These are phyloP conservation scores for Podaxis sp. DNA, from an alignment of 768 basidiomycete species.

Conservation along the genomic window DNA sequence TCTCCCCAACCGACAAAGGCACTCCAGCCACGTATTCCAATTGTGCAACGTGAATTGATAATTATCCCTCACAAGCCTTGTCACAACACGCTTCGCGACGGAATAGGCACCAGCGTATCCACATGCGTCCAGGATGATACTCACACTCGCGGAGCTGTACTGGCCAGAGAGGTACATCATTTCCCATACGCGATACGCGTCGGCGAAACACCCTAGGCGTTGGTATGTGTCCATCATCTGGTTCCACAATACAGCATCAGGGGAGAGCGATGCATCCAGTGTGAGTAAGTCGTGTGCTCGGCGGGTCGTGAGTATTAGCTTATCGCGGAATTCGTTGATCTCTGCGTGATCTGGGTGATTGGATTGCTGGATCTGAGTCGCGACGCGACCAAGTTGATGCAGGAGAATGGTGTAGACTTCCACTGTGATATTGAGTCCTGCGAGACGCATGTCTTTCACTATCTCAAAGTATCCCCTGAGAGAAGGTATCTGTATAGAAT, in stretches of 20 bases:
- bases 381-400: conserved; percentile 49
- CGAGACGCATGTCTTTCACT: conserved; percentile 74
- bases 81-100: conserved; percentile 55
- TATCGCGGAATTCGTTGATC: conserved; percentile 21
- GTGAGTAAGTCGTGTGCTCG: conserved; percentile 74
- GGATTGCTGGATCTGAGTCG: conserved; percentile 30
- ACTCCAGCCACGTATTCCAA: conserved; percentile 86
- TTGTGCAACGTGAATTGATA: conserved; percentile 63
- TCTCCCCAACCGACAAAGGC: conserved; percentile 70
- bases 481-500: conserved; percentile 40
- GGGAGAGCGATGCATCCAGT: conserved; percentile 75
- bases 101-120: conserved; percentile 55
- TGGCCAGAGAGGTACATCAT: conserved; percentile 57
- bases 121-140: conserved; percentile 85
- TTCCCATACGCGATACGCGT: conserved; percentile 82
- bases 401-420: conserved; percentile 71
- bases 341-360: not conserved
- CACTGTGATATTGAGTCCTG: conserved; percentile 55
- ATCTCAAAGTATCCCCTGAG: conserved; percentile 70
- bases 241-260: conserved; percentile 73
- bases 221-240: conserved; percentile 90
- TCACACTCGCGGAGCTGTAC: conserved; percentile 66
- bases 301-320: conserved; percentile 51
- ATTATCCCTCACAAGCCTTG: conserved; percentile 45
- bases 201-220: conserved; percentile 67